Conservation (phyloP, 2,329 filamentous ascomycete genomes). For the Aspergillus spinulosporus region DNA sequence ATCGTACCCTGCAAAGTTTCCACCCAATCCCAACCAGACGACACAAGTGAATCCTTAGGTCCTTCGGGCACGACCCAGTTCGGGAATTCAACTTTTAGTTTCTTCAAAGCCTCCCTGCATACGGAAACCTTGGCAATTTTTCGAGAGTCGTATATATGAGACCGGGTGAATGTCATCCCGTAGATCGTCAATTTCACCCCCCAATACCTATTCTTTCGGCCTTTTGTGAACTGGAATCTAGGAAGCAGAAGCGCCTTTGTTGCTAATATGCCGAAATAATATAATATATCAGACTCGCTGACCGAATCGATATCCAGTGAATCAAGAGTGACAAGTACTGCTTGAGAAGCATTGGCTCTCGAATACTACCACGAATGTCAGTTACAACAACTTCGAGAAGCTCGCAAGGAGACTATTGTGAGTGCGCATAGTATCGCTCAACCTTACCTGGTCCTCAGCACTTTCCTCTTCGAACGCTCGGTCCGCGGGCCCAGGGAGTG, state of each 20-base stretch:
- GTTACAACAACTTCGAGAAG: not conserved
- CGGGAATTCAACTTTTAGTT: slow-evolving; percentile 26
- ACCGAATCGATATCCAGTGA: slow-evolving; percentile 17
- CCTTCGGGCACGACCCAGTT: slow-evolving; percentile 32
- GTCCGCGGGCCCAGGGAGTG: not conserved
- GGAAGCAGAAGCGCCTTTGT: slow-evolving; percentile 29
- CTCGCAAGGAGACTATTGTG: not conserved
- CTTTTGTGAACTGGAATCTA: slow-evolving; percentile 24
- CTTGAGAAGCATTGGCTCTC: not conserved
- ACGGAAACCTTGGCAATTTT: slow-evolving; percentile 26
- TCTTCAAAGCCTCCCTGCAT: slow-evolving; percentile 31
- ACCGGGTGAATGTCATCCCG: slow-evolving; percentile 27
- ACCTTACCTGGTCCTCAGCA: not conserved
- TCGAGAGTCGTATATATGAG: slow-evolving; percentile 15
- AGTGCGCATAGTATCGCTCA: not conserved
- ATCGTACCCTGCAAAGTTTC: slow-evolving; percentile 30
- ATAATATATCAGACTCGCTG: slow-evolving; percentile 27
- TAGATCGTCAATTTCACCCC: slow-evolving; percentile 32
- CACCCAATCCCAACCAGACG: slow-evolving; percentile 32
- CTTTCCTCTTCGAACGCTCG: not conserved
- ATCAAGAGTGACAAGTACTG: not conserved
- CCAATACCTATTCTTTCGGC: slow-evolving; percentile 22
- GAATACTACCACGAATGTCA: not conserved
- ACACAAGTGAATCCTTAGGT: slow-evolving; percentile 21
- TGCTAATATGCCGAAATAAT: slow-evolving; percentile 34